phyloP scores from a whole-genome alignment of 2,329 filamentous ascomycete species.

The Pseudogymnoascus sp. region DNA sequence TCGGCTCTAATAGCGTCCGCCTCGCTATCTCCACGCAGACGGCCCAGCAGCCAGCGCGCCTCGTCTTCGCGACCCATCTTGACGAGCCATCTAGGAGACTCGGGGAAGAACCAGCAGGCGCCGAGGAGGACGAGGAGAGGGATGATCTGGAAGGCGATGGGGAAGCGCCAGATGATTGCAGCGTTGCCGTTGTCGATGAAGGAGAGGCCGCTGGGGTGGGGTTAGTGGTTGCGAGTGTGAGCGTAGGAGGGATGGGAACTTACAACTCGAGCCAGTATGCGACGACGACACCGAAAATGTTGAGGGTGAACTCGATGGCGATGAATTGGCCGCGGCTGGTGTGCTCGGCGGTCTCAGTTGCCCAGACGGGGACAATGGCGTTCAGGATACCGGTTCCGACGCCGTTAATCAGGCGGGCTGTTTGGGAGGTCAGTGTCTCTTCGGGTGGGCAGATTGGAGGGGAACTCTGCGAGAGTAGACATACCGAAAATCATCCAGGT shows the following conservation, averaged over 20 bases:
- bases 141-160: conserved; percentile 61
- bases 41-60: conserved; percentile 54
- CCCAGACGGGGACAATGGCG: conserved; percentile 63
- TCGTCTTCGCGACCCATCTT: conserved; percentile 60
- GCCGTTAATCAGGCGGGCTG: conserved; percentile 50
- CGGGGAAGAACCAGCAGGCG: conserved; percentile 58
- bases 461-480: conserved; percentile 17
- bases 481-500: conserved; percentile 61
- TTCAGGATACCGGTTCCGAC: conserved; percentile 63
- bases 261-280: conserved; percentile 36
- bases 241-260: conserved; percentile 11
- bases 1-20: conserved; percentile 46
- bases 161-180: conserved; percentile 57
- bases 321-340: conserved; percentile 61
- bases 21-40: conserved; percentile 51
- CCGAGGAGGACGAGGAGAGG: conserved; percentile 49
- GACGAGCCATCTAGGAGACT: conserved; percentile 59
- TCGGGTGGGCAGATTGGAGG: neutral
- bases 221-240: conserved; percentile 12
- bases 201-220: conserved; percentile 39
- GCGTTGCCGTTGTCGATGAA: conserved; percentile 51
- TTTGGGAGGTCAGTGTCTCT: conserved; percentile 10
- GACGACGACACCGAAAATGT: conserved; percentile 48
- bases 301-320: conserved; percentile 64
- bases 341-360: conserved; percentile 60